Conservation (phyloP, 2,329 filamentous ascomycete genomes). For the Leptodontidium sp. region DNA sequence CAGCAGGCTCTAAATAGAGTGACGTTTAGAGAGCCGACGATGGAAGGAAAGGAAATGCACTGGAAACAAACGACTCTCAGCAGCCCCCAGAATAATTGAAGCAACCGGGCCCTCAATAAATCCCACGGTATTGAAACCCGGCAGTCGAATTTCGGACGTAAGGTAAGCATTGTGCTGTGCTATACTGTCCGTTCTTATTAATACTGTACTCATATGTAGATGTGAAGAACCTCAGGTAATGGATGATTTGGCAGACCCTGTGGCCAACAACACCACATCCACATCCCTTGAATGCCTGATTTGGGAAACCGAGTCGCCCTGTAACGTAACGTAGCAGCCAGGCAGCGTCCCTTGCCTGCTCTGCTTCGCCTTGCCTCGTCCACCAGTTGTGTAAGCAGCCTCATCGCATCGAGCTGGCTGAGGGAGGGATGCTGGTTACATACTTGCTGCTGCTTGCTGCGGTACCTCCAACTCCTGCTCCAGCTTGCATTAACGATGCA, state of each 20-base stretch:
- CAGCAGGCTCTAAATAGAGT: neutral
- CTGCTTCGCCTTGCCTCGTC: neutral
- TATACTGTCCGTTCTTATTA: neutral
- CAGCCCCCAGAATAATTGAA: neutral
- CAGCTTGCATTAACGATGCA: conserved; percentile 10
- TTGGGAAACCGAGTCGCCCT: conserved; percentile 10
- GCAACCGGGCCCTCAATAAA: neutral
- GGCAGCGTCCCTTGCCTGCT: conserved; percentile 8
- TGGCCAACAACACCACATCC: conserved; percentile 10
- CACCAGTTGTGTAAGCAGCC: conserved; percentile 10
- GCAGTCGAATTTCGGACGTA: conserved; percentile 6
- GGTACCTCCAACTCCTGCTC: conserved; percentile 2
- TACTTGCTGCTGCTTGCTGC: neutral
- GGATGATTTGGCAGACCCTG: neutral
- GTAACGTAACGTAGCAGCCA: conserved; percentile 22
- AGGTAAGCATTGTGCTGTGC: neutral
- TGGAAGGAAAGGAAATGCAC: neutral
- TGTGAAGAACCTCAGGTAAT: too few relatives aligned
- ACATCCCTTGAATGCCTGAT: neutral
- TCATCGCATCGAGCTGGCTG: conserved; percentile 6
- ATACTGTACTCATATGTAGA: neutral
- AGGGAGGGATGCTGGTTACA: neutral
- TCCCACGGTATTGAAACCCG: neutral
- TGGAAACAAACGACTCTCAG: too few relatives aligned
- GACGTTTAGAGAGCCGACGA: neutral